phyloP scores from a whole-genome alignment of 139 green algal genomes.

The Gonium pectorale region DNA sequence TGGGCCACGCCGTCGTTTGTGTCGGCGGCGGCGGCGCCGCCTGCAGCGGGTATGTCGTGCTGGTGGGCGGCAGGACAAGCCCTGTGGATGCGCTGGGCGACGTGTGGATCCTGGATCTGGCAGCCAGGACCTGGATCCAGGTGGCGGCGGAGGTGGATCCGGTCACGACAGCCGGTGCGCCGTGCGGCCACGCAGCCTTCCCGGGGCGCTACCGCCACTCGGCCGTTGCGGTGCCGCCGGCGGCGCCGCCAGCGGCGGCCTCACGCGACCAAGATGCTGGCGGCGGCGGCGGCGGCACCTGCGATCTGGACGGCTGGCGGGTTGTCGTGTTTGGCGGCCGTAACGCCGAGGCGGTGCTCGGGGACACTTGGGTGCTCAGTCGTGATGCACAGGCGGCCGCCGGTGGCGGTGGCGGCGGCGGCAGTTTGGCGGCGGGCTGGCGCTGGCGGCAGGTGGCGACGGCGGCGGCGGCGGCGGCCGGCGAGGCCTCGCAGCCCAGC shows the following conservation, averaged over 20 bases:
- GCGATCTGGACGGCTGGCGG: conserved; percentile 15
- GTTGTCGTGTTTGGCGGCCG: conserved; percentile 53
- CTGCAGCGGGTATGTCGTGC: conserved; percentile 29
- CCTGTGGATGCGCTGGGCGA: conserved; percentile 56
- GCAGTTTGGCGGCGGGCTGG: conserved; percentile 3
- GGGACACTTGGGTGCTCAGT: conserved; percentile 51
- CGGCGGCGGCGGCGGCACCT: not conserved
- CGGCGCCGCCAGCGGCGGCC: not conserved
- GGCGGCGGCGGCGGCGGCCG: not conserved
- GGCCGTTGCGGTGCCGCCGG: conserved; percentile 36
- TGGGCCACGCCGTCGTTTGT: conserved; percentile 31
- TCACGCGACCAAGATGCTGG: not conserved
- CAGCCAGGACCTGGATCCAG: not conserved
- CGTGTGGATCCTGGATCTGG: conserved; percentile 59
- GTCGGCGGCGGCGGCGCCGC: conserved; percentile 38
- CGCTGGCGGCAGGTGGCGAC: conserved; percentile 34
- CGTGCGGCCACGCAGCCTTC: not conserved
- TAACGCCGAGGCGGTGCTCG: conserved; percentile 16
- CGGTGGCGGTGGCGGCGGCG: conserved; percentile 7
- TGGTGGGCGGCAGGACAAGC: conserved; percentile 62
- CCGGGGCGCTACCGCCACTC: conserved; percentile 54
- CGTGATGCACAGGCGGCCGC: not conserved
- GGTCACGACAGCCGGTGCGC: not conserved
- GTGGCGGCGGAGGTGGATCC: not conserved
- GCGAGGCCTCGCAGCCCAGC: conserved; percentile 29